Conservation (phyloP, 495 filamentous ascomycete species). For the Penicillium subrubescens region DNA sequence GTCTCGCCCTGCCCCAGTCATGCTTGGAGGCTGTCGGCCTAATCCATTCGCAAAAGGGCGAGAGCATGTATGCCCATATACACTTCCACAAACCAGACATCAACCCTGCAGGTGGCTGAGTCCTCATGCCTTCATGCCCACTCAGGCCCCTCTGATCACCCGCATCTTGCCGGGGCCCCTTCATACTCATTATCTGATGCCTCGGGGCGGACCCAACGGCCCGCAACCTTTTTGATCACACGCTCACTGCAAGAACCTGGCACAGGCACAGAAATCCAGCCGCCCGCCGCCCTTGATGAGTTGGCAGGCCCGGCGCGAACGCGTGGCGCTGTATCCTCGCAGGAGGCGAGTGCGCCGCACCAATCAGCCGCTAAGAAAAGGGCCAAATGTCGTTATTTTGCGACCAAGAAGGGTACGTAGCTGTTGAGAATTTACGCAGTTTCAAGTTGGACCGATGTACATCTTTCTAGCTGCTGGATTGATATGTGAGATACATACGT, state of each 20-base stretch:
- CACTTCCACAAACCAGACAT: constrained; percentile 3
- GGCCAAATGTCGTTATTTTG: constrained; percentile 33
- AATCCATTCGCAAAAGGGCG: background rate
- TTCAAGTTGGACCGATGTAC: background rate
- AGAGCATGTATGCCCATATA: background rate
- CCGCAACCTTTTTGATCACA: constrained; percentile 43
- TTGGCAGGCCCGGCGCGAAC: constrained; percentile 35
- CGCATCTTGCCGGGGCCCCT: background rate
- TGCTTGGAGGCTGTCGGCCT: background rate
- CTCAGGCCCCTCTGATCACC: background rate
- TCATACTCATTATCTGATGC: constrained; percentile 7
- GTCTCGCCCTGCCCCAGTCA: background rate
- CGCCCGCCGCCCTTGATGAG: constrained; percentile 28
- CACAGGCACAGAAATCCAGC: constrained; percentile 19
- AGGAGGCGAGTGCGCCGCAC: constrained; percentile 16
- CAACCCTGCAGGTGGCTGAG: constrained; percentile 13
- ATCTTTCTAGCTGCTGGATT: background rate
- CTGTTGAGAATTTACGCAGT: constrained; percentile 12
- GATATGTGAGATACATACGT: background rate
- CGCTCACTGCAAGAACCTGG: constrained; percentile 30
- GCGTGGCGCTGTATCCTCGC: constrained; percentile 30
- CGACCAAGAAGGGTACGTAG: constrained; percentile 30
- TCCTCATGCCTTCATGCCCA: background rate
- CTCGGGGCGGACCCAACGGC: constrained; percentile 26
- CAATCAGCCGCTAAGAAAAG: constrained; percentile 25